Evolutionary conservation across 768 basidiomycete genomes (phyloP).

Genomic region (Pleurotus salmoneostramineus): DNA sequence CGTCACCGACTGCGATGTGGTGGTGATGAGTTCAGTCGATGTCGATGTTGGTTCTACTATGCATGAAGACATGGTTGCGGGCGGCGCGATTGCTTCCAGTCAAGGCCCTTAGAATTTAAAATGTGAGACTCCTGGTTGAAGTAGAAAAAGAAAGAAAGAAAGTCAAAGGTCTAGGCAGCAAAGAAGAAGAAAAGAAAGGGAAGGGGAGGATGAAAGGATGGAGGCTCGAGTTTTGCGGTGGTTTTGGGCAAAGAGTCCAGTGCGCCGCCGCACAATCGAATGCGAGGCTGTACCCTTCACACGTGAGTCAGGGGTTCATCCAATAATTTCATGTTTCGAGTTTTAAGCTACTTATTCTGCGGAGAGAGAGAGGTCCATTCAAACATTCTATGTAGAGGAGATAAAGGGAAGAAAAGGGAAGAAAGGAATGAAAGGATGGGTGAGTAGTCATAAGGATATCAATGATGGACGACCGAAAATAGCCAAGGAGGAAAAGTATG

Average conservation of each 20-base stretch:
- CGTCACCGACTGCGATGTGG: neutral
- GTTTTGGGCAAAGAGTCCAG: constrained; percentile 6
- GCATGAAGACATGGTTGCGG: neutral
- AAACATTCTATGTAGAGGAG: too few species aligned
- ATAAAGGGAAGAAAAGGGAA: neutral
- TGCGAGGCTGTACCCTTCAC: neutral
- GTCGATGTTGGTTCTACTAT: constrained; percentile 5
- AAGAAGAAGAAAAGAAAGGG: constrained; percentile 16
- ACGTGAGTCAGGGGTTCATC: neutral
- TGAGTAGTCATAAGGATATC: neutral
- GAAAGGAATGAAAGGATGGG: neutral
- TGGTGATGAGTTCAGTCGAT: constrained; percentile 1
- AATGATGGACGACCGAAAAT: neutral
- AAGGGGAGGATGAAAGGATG: constrained; percentile 5
- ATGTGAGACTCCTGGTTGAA: neutral
- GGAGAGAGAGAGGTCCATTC: too few species aligned
- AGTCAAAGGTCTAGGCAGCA: constrained; percentile 9
- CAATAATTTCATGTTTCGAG: too few species aligned
- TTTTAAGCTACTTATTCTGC: too few species aligned
- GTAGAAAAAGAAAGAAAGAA: constrained; percentile 1
- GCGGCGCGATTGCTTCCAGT: neutral
- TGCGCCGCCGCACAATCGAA: neutral
- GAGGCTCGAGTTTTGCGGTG: neutral
- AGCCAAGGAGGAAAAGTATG: neutral
- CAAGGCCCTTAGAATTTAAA: too few species aligned